Evolutionary conservation across 768 basidiomycete species (phyloP), one percentile per base, ranked within the genome.

Genomic region (Cystofilobasidium macerans): DNA sequence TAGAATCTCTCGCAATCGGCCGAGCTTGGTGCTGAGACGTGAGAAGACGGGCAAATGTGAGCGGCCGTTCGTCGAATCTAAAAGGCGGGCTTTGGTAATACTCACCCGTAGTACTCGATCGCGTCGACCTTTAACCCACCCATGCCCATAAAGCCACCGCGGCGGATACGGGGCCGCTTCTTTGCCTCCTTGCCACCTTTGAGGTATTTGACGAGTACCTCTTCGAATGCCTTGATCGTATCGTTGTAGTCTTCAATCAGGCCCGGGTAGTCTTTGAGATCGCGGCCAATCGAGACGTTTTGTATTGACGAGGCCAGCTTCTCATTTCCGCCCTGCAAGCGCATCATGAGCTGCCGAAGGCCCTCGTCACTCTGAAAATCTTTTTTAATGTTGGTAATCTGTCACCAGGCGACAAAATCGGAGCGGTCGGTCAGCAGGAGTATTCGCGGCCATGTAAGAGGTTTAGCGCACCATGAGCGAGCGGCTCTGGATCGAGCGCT

Each of bases 201-300:
- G 67, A 97, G 82, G 75, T 95, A 97, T 62, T 83, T 84, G 64
- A 97, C 94, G 36, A 99, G 82, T 58, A 91, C 81, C 42, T 83
- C 80, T 75, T 99, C 95, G 65, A 98, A 83, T 71, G 94, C 86
- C 57, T 87, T 81, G n/a, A 99, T 94, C n/a, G 89, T 86, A 62
- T 84, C 78, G 75, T 98, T 98, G 71, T 78, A 77, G 33, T 69
- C 63, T 26, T 61, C 88, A 69, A 99, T 88, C 64, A 95, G 79
- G 67, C 90, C 85, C 0, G 95, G 91, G 20, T 98, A 84, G 64
- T 84, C 81, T 32, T 68, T 68, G 33, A 68, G 57, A 45, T 68
- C 67, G 35, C 67, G 54, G 1, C 67, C 67, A 28, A 68, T 68
- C 57, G 48, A 62, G 33, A 57, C 62, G 13, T 28, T 24, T 45